Evolutionary conservation across 192 early-diverging fungal genomes (phyloP).

Genomic region (Pecoramyces ruminantium): DNA sequence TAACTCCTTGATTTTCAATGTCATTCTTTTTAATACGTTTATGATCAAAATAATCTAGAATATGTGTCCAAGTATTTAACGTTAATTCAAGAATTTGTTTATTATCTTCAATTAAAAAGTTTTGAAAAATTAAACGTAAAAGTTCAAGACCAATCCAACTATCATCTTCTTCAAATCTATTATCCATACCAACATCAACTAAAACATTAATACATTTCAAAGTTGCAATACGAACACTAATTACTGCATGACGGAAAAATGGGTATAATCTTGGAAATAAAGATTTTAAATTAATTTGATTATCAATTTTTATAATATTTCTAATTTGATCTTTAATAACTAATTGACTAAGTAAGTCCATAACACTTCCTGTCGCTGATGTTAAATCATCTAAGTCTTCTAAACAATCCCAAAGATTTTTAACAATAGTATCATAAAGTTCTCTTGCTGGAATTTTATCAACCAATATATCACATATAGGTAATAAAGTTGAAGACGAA

Average conservation of each 20-base stretch:
- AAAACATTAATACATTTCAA: conserved; percentile 12
- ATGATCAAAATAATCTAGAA: conserved; percentile 16
- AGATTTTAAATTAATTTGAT: conserved; percentile 21
- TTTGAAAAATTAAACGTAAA: conserved; percentile 72
- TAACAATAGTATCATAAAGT: conserved; percentile 50
- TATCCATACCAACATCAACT: conserved; percentile 13
- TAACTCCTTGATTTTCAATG: background rate
- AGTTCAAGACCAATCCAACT: conserved; percentile 42
- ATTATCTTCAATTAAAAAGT: conserved; percentile 74
- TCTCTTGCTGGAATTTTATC: conserved; percentile 39
- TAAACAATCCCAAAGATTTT: conserved; percentile 76
- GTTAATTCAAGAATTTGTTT: conserved; percentile 16
- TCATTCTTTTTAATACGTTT: background rate
- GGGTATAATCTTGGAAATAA: conserved; percentile 77
- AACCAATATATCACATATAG: conserved; percentile 65
- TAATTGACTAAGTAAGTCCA: conserved; percentile 79
- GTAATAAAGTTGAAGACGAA: conserved; percentile 73
- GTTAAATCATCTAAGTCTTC: conserved; percentile 83
- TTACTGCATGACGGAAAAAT: conserved; percentile 88
- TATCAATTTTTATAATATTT: conserved; percentile 7
- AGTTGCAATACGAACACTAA: conserved; percentile 65
- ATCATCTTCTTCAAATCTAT: conserved; percentile 8
- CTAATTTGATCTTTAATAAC: conserved; percentile 28
- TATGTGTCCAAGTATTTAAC: conserved; percentile 44
- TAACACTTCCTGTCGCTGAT: conserved; percentile 73